Conservation (phyloP, 192 early-diverging fungal species). For the Mortierella antarctica region DNA sequence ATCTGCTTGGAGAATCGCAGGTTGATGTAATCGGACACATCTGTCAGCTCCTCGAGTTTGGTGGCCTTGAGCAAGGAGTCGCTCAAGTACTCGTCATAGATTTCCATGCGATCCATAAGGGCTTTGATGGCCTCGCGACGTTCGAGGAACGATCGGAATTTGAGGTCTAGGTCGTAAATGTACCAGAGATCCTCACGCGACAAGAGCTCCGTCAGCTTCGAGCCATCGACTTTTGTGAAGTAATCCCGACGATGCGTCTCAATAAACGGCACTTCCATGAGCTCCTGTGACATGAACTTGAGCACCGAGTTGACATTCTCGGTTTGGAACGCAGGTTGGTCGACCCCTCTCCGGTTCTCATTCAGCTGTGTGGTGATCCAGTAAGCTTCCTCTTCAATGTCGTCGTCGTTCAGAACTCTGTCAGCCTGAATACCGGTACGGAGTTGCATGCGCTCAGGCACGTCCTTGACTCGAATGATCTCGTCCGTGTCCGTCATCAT, state of each 20-base stretch:
- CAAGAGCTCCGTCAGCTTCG: conserved; percentile 64
- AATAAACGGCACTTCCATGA: conserved; percentile 94
- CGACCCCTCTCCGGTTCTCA: conserved; percentile 26
- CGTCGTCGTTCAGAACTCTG: conserved; percentile 61
- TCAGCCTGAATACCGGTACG: conserved; percentile 58
- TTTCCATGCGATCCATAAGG: conserved; percentile 59
- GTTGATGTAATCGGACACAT: conserved; percentile 73
- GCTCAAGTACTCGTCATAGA: conserved; percentile 60
- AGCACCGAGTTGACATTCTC: conserved; percentile 44
- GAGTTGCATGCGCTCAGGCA: conserved; percentile 95
- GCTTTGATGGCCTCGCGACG: conserved; percentile 65
- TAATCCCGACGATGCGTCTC: conserved; percentile 88
- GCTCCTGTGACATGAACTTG: conserved; percentile 69
- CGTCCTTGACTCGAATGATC: conserved; percentile 83
- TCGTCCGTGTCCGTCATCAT: conserved; percentile 95
- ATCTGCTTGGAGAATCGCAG: conserved; percentile 60
- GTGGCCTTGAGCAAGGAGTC: conserved; percentile 61
- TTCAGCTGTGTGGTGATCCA: conserved; percentile 62
- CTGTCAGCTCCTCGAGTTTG: conserved; percentile 71
- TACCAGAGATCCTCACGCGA: conserved; percentile 84
- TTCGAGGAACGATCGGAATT: conserved; percentile 77
- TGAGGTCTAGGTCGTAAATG: conserved; percentile 86
- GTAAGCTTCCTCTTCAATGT: conserved; percentile 72
- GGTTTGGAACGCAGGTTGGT: conserved; percentile 28
- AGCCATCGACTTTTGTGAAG: conserved; percentile 64